Evolutionary conservation across 2,329 filamentous ascomycete species (phyloP).

Genomic region (Polychaeton citri): DNA sequence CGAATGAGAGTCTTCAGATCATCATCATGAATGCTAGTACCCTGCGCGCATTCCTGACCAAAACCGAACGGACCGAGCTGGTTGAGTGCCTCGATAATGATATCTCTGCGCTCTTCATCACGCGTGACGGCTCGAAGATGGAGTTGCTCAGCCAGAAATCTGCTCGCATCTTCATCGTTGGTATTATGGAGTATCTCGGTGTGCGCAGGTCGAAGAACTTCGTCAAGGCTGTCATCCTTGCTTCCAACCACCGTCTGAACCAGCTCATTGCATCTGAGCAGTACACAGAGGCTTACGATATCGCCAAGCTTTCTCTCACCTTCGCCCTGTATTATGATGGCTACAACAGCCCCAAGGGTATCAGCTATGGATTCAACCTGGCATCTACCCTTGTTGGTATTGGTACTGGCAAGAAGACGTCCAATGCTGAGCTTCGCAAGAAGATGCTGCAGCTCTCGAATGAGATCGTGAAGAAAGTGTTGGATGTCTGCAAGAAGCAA

Average conservation of each 20-base stretch:
- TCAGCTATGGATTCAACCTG: conserved; percentile 33
- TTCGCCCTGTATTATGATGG: conserved; percentile 30
- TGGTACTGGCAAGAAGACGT: conserved; percentile 21
- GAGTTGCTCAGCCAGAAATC: conserved; percentile 20
- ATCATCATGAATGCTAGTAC: conserved; percentile 23
- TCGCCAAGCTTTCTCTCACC: conserved; percentile 29
- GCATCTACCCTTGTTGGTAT: conserved; percentile 33
- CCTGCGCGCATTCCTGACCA: conserved; percentile 24
- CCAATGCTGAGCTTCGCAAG: conserved; percentile 22
- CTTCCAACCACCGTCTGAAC: conserved; percentile 23
- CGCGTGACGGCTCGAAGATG: conserved; percentile 13
- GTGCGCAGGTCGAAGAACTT: conserved; percentile 26
- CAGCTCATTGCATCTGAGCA: conserved; percentile 26
- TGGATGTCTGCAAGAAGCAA: conserved; percentile 28
- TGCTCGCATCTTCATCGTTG: conserved; percentile 25
- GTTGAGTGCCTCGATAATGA: conserved; percentile 22
- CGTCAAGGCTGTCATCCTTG: conserved; percentile 25
- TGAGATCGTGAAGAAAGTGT: conserved; percentile 27
- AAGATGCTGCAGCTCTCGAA: conserved; percentile 26
- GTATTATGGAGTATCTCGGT: conserved; percentile 27
- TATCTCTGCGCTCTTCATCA: too few relatives aligned
- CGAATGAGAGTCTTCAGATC: conserved; percentile 20
- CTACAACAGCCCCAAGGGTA: conserved; percentile 26
- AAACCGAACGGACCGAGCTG: conserved; percentile 22
- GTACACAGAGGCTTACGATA: conserved; percentile 28